Evolutionary conservation across 1,139 yeast genomes (phyloP).

Genomic region (Citeromyces hawaiiensis): DNA sequence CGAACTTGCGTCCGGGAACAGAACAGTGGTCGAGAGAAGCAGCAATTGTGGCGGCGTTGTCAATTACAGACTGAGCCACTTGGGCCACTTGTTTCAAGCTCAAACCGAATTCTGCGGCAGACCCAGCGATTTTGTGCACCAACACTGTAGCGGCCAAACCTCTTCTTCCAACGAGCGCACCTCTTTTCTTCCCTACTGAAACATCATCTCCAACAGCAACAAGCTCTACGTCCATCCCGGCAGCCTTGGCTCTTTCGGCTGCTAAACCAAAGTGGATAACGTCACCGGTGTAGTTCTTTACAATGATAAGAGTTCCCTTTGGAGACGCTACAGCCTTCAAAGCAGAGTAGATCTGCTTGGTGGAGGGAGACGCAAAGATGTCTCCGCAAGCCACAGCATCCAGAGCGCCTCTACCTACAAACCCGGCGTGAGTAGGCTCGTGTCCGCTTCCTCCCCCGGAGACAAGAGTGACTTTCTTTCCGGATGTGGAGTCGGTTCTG

Average conservation of each 20-base stretch:
- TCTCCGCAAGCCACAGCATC: slow-evolving; percentile 77
- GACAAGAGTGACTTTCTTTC: slow-evolving; percentile 39
- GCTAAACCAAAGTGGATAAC: slow-evolving; percentile 43
- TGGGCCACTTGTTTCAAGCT: slow-evolving; percentile 21
- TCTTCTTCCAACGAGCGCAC: slow-evolving; percentile 33
- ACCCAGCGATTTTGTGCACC: slow-evolving; percentile 31
- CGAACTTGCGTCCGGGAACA: slow-evolving; percentile 27
- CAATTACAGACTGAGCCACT: slow-evolving; percentile 23
- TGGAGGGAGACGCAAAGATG: slow-evolving; percentile 72
- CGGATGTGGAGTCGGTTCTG: background rate
- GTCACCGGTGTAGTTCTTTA: slow-evolving; percentile 51
- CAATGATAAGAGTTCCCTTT: slow-evolving; percentile 21
- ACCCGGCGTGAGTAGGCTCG: slow-evolving; percentile 78
- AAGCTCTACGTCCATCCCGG: slow-evolving; percentile 29
- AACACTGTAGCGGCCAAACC: slow-evolving; percentile 33
- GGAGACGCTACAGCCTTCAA: slow-evolving; percentile 10
- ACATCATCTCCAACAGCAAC: slow-evolving; percentile 27
- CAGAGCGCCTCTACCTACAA: slow-evolving; percentile 59
- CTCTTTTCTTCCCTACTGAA: slow-evolving; percentile 28
- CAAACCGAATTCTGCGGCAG: slow-evolving; percentile 23
- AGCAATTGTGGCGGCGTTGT: slow-evolving; percentile 29
- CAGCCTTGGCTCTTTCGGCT: slow-evolving; percentile 16
- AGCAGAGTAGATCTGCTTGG: slow-evolving; percentile 42
- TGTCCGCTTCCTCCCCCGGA: slow-evolving; percentile 89
- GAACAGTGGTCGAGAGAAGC: slow-evolving; percentile 41